Base-by-base conservation (phyloP, 1,284 basidiomycete genomes). In the Jaminaea rosea region DNA sequence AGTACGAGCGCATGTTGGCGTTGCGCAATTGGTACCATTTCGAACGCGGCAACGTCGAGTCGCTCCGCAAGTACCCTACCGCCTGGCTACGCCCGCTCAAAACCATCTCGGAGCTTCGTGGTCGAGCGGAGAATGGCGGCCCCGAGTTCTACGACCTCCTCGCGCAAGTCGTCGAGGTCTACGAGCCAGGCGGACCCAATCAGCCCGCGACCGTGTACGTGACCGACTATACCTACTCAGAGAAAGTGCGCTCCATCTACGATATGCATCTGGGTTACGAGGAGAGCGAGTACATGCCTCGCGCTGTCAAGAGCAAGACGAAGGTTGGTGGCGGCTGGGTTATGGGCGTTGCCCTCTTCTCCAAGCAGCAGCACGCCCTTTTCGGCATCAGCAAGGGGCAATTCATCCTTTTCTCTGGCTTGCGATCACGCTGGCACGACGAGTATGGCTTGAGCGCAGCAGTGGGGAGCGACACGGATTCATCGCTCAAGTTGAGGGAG, bases 21-120 rank as follows among this genome's bases (percentile, higher is more conserved):
- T n/a, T n/a, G n/a, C n/a, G n/a, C n/a, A n/a, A 42, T 11, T 42
- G 39, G 39, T 42, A 42, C 19, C 39, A 42, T 42, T 23, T n/a
- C 39, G 19, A 24, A 11, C 19, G 39, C 17, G 39, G 39, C 4
- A 42, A 23, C 13, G 15, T 11, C 4, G 39, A 42, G 17, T 15
- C 24, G 39, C 6, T 23, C 3, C 19, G 11, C 19, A 15, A 23
- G 4, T 42, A 13, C 4, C 39, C 39, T 23, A 15, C 19, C 19
- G 39, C 39, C 3, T 13, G 23, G 15, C 15, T 42, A 15, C 39
- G 39, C 23, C 15, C 15, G 15, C 39, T 42, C 19, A 42, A 42
- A 23, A 2, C 19, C 17, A 11, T 42, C 11, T 42, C 19, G 13
- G 39, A 42, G 19, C 6, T 42, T 23, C 11, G 15, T 11, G n/a